A percentile compares a stretch with the other conserved stretches of the same genome.
Evolutionary conservation across 352 stramenopile species (phyloP).

Genomic region (Aphanomyces invadans): DNA sequence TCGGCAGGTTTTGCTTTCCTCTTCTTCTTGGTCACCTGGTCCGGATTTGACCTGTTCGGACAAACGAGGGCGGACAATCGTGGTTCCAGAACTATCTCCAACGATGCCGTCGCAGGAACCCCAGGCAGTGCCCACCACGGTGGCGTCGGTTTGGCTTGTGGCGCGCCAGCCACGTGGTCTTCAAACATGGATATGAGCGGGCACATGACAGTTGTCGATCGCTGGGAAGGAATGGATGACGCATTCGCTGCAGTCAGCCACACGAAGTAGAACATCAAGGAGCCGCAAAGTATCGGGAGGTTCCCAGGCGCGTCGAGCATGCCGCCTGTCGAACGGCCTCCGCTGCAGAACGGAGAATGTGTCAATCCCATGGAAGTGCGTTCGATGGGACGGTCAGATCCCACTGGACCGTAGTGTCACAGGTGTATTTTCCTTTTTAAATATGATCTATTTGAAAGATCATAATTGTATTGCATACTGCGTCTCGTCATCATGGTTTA

Average conservation of each 20-base stretch:
- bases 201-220: background rate
- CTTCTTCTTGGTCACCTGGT: background rate
- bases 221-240: background rate
- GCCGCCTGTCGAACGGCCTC: background rate
- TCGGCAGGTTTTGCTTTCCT: background rate
- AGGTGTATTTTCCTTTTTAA: background rate
- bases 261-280: constrained; percentile 6
- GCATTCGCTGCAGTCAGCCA: background rate
- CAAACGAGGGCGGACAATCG: background rate
- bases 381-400: background rate
- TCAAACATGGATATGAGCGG: background rate
- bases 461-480: background rate
- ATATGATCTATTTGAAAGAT: background rate
- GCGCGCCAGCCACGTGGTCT: background rate
- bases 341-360: too few species aligned
- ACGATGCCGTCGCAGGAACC: background rate
- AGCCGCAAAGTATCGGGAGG: background rate
- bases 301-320: background rate
- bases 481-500: background rate
- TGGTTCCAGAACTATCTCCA: background rate
- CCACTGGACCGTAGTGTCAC: background rate
- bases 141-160: background rate
- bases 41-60: background rate
- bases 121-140: background rate
- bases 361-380: background rate